A percentile compares a stretch with the other conserved stretches of the same genome.
Conservation (phyloP, 495 filamentous ascomycete species). For the Tuber borchii region DNA sequence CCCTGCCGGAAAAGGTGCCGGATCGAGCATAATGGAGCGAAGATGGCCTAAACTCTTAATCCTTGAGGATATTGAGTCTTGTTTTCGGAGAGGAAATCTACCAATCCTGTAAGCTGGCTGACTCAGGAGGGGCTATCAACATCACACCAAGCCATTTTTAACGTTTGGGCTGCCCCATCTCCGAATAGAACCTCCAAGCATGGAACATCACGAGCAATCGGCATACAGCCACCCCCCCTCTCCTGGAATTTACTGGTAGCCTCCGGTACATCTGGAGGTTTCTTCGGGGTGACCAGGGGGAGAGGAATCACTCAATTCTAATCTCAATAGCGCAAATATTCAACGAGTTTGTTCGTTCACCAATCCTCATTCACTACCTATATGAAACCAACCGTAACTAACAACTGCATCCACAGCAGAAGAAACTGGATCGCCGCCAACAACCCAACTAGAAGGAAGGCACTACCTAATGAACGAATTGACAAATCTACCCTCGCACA, state of each 20-base stretch:
- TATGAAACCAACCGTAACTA: constrained; percentile 11
- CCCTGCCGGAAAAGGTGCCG: too few species aligned
- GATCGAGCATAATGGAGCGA: too few species aligned
- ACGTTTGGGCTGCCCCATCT: neutral
- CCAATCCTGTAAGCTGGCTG: neutral
- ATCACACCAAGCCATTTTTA: neutral
- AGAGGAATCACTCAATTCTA: constrained; percentile 23
- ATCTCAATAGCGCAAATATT: constrained; percentile 20
- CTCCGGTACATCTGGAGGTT: constrained; percentile 3
- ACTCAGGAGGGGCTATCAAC: neutral
- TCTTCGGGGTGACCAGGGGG: constrained; percentile 13
- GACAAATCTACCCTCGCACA: constrained; percentile 74
- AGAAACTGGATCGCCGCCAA: constrained; percentile 8
- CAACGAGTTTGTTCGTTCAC: constrained; percentile 33
- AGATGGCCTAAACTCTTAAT: too few species aligned
- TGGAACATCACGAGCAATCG: constrained; percentile 5
- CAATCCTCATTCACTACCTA: neutral
- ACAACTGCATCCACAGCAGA: neutral
- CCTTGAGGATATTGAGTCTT: neutral
- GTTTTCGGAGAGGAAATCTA: neutral
- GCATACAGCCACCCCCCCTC: constrained; percentile 18
- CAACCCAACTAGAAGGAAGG: constrained; percentile 56
- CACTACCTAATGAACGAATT: constrained; percentile 66
- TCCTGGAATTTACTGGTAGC: constrained; percentile 11
- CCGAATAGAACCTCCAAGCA: neutral